phyloP scores from a whole-genome alignment of 2,329 filamentous ascomycete genomes.

The Cladosporium sp. region DNA sequence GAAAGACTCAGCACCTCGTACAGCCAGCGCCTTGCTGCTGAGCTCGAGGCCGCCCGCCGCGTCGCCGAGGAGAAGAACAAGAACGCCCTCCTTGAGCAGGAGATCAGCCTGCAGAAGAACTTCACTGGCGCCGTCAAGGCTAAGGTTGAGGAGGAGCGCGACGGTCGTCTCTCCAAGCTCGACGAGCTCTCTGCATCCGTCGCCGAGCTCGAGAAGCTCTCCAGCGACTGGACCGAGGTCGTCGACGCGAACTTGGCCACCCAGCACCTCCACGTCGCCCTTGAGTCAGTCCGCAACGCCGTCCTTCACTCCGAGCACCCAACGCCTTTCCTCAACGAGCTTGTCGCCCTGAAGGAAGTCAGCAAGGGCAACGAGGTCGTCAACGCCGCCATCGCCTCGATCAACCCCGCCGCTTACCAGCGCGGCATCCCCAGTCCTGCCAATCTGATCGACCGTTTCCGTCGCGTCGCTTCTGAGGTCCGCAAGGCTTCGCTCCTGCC shows the following conservation, averaged over 20 bases:
- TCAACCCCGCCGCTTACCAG: constrained; percentile 91
- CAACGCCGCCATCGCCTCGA: constrained; percentile 88
- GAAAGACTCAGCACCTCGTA: constrained; percentile 71
- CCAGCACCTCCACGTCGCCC: constrained; percentile 91
- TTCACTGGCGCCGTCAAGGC: constrained; percentile 73
- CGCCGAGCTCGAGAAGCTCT: constrained; percentile 77
- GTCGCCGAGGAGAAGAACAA: constrained; percentile 75
- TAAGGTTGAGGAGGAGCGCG: constrained; percentile 81
- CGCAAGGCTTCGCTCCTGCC: constrained; percentile 89
- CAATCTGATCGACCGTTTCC: constrained; percentile 91
- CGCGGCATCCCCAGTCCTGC: constrained; percentile 76
- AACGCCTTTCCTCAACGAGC: constrained; percentile 77
- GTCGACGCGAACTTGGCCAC: constrained; percentile 87
- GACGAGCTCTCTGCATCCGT: constrained; percentile 72
- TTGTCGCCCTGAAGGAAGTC: constrained; percentile 91
- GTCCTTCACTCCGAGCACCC: constrained; percentile 69
- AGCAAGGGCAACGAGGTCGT: constrained; percentile 72
- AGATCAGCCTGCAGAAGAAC: constrained; percentile 76
- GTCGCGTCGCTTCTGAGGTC: constrained; percentile 84
- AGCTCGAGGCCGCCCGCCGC: constrained; percentile 72
- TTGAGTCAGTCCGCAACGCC: constrained; percentile 83
- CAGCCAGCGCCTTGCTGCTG: constrained; percentile 69
- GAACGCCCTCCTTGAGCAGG: constrained; percentile 86
- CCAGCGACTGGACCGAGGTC: constrained; percentile 81
- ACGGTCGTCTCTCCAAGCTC: constrained; percentile 79